phyloP scores from a whole-genome alignment of 2,329 filamentous ascomycete genomes.

The Helicocarpus griseus region DNA sequence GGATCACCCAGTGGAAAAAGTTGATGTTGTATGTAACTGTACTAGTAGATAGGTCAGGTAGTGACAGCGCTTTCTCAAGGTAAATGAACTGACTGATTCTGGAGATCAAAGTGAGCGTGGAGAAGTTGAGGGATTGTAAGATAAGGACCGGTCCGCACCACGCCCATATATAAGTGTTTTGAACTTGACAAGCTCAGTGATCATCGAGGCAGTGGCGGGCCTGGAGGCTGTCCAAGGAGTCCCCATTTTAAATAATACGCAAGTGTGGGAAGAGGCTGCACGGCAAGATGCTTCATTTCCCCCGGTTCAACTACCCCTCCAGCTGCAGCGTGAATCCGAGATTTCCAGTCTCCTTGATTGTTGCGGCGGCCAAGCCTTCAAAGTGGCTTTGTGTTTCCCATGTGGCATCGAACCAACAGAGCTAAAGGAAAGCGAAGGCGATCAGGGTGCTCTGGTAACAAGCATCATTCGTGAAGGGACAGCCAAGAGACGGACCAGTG shows the following conservation, averaged over 20 bases:
- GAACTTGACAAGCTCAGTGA: too few relatives aligned
- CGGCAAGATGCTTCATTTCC: not conserved
- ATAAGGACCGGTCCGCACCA: too few relatives aligned
- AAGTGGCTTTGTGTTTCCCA: not conserved
- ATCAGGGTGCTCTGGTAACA: not conserved
- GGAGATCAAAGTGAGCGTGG: too few relatives aligned
- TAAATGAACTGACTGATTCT: too few relatives aligned
- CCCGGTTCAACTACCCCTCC: constrained; percentile 1
- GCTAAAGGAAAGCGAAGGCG: not conserved
- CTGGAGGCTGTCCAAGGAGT: not conserved
- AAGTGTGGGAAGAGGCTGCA: not conserved
- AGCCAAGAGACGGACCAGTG: not conserved
- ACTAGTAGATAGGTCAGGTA: too few relatives aligned
- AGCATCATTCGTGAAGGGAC: not conserved
- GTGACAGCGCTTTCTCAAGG: too few relatives aligned
- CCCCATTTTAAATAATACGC: not conserved
- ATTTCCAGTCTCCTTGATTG: not conserved
- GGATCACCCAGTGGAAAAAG: not conserved
- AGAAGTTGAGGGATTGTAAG: too few relatives aligned
- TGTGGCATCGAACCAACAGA: not conserved
- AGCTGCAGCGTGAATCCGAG: not conserved
- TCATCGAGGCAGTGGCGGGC: not conserved
- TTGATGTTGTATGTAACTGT: too few relatives aligned
- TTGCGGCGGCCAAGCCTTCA: not conserved
- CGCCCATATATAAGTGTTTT: too few relatives aligned